Evolutionary conservation across 805 yeast genomes (phyloP).

Genomic region (Yarrowia sp.): DNA sequence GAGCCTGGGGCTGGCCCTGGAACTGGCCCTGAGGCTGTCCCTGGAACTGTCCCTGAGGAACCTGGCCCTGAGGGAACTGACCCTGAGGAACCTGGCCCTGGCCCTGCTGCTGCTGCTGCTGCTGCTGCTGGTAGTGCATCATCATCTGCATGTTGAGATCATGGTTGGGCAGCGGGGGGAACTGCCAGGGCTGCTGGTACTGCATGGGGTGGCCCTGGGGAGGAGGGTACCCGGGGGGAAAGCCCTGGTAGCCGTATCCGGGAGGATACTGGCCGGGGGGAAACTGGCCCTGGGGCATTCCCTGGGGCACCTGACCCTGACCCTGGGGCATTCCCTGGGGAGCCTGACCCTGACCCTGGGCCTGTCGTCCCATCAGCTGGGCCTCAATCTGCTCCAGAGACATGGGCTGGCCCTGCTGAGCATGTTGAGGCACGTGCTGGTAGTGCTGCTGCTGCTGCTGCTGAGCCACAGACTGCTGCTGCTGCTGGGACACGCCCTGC

Average conservation of each 20-base stretch:
- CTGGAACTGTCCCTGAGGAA: conserved; percentile 41
- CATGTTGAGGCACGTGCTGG: conserved; percentile 33
- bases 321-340: conserved; percentile 43
- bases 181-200: conserved; percentile 36
- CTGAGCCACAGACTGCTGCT: conserved; percentile 31
- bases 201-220: conserved; percentile 38
- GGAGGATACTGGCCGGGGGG: conserved; percentile 52
- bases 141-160: conserved; percentile 39
- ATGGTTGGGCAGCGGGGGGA: conserved; percentile 37
- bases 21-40: conserved; percentile 48
- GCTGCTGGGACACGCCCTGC: background rate
- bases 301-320: conserved; percentile 47
- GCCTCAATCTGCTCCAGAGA: conserved; percentile 89
- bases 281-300: background rate
- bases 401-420: conserved; percentile 52
- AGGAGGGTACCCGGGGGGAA: conserved; percentile 38
- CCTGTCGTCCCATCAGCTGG: conserved; percentile 58
- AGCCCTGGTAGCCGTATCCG: conserved; percentile 42
- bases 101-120: too few relatives aligned
- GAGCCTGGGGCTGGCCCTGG: conserved; percentile 43
- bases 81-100: background rate
- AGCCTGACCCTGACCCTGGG: conserved; percentile 41
- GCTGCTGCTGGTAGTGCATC: conserved; percentile 38
- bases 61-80: background rate
- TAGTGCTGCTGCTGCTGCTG: conserved; percentile 6